Conservation (phyloP, 106 monocot genomes). For the Platanthera guangdongensis region DNA sequence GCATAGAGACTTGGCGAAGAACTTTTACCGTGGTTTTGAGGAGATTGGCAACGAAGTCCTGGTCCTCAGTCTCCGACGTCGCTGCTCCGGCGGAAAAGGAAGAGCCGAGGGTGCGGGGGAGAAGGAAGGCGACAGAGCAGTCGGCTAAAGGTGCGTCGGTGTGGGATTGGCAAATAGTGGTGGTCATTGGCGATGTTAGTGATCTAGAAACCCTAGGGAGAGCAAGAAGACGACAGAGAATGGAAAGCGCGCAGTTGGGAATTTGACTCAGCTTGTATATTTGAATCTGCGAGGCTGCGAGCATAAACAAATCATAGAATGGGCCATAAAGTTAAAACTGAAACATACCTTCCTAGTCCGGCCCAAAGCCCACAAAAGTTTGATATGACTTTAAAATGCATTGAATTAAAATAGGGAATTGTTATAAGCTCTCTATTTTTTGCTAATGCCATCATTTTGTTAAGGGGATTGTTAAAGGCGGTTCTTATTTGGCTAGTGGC, state of each 20-base stretch:
- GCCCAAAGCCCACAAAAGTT: neutral
- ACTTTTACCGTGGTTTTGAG: conserved; percentile 11
- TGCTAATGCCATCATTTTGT: too few species aligned
- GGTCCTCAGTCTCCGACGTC: neutral
- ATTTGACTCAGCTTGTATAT: neutral
- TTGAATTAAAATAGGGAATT: too few species aligned
- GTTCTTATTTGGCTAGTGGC: too few species aligned
- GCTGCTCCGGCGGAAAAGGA: neutral
- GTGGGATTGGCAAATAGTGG: neutral
- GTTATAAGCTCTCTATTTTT: too few species aligned
- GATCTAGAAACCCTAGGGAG: conserved; percentile 4
- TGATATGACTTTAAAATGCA: too few species aligned
- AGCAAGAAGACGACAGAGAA: neutral
- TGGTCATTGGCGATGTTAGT: neutral
- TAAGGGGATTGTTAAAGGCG: too few species aligned
- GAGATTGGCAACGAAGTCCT: neutral
- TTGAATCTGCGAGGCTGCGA: neutral
- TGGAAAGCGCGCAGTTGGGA: neutral
- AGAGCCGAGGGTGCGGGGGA: conserved; percentile 10
- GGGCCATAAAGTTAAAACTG: too few species aligned
- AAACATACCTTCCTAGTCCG: neutral
- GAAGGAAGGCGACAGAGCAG: conserved; percentile 4
- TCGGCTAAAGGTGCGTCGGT: neutral
- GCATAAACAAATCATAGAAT: neutral
- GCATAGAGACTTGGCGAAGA: neutral